Evolutionary conservation across 208 protist species (phyloP).

Genomic region (Kentomonas sorsogonicus): DNA sequence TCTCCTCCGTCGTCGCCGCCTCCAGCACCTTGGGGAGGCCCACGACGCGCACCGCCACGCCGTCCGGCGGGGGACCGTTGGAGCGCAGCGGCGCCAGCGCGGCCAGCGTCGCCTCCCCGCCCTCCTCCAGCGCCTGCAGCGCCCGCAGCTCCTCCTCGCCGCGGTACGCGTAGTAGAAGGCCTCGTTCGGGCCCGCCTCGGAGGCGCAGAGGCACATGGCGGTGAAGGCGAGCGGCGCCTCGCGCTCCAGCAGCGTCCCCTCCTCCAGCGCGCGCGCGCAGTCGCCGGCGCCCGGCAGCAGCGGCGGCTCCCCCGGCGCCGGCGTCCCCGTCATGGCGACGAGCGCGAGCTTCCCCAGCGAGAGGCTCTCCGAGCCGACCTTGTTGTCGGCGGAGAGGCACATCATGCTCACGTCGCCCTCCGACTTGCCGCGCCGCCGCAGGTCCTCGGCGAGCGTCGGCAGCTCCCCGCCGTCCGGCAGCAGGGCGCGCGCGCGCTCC

Average conservation of each 20-base stretch:
- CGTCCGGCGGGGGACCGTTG: slow-evolving; percentile 17
- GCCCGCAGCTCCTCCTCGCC: slow-evolving; percentile 15
- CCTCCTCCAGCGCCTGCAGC: slow-evolving; percentile 22
- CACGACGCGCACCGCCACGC: slow-evolving; percentile 34
- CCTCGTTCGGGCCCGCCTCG: slow-evolving; percentile 43
- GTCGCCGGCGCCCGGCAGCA: slow-evolving; percentile 26
- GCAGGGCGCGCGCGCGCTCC: slow-evolving; percentile 25
- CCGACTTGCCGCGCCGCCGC: slow-evolving; percentile 20
- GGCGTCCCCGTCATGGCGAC: slow-evolving; percentile 52
- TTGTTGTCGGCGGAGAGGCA: slow-evolving; percentile 68
- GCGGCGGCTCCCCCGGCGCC: slow-evolving; percentile 35
- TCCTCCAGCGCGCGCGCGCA: slow-evolving; percentile 28
- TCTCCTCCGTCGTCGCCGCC: slow-evolving; percentile 40
- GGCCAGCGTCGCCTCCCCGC: slow-evolving; percentile 37
- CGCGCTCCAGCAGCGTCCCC: slow-evolving; percentile 34
- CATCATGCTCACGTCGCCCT: slow-evolving; percentile 58
- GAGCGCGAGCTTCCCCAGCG: slow-evolving; percentile 69
- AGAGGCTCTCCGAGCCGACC: slow-evolving; percentile 50
- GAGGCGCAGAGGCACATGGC: slow-evolving; percentile 60
- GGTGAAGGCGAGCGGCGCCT: slow-evolving; percentile 55
- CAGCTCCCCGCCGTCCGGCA: slow-evolving; percentile 19
- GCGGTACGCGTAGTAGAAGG: slow-evolving; percentile 49
- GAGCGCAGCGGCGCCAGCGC: slow-evolving; percentile 44
- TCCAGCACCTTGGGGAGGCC: slow-evolving; percentile 71
- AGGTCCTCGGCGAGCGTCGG: slow-evolving; percentile 49